Percentiles rank a stretch among this genome's conserved stretches.
Conservation (phyloP, 805 yeast genomes). For the Spathaspora arborariae region DNA sequence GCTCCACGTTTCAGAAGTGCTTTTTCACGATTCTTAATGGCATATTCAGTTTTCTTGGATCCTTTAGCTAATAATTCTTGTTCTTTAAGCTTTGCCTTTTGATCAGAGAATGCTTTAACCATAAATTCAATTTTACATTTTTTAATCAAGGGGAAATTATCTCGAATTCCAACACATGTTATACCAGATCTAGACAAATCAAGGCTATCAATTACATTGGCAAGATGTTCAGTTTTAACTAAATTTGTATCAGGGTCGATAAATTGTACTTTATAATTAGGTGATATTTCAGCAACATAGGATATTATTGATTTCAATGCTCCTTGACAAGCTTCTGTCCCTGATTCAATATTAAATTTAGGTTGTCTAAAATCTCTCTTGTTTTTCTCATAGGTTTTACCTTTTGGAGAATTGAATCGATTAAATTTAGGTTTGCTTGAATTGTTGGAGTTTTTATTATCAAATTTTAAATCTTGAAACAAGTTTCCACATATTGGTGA, state of each 20-base stretch:
- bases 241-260: slow-evolving; percentile 22
- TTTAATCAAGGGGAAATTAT: slow-evolving; percentile 25
- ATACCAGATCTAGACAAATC: slow-evolving; percentile 25
- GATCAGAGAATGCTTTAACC: slow-evolving; percentile 28
- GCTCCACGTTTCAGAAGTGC: slow-evolving; percentile 36
- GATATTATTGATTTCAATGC: neutral
- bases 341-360: neutral
- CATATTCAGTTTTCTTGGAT: slow-evolving; percentile 26
- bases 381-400: neutral
- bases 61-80: slow-evolving; percentile 30
- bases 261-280: slow-evolving; percentile 8
- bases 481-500: neutral
- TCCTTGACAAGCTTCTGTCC: neutral
- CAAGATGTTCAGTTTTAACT: slow-evolving; percentile 20
- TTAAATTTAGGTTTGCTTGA: neutral
- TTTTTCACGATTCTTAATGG: slow-evolving; percentile 22
- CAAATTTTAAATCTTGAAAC: neutral
- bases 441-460: neutral
- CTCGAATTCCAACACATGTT: slow-evolving; percentile 17
- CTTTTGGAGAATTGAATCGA: neutral
- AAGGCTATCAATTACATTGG: slow-evolving; percentile 27
- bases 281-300: neutral
- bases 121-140: slow-evolving; percentile 24
- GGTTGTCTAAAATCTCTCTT: neutral
- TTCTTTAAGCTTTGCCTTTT: slow-evolving; percentile 29